Percentiles rank a stretch among this genome's conserved stretches.
Conservation (phyloP, 1,284 basidiomycete species). For the Sanguinoderma infundibulare region DNA sequence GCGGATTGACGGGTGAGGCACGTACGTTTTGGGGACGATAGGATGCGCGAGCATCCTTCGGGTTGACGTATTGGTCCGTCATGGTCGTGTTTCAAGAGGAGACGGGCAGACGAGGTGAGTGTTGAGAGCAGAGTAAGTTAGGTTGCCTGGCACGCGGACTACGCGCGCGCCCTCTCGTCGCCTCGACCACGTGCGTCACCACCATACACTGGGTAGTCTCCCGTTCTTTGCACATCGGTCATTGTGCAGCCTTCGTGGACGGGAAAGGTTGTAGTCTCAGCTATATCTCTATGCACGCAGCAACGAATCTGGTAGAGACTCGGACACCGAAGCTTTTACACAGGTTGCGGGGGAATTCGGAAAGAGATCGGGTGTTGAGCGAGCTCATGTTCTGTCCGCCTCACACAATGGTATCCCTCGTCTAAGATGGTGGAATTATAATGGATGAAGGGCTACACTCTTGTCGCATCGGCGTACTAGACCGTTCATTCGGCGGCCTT, state of each 20-base stretch:
- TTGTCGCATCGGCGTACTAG: conserved; percentile 8
- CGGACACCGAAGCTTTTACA: not conserved
- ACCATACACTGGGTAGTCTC: not conserved
- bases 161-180: not conserved
- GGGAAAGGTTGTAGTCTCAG: too few relatives aligned
- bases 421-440: conserved; percentile 3
- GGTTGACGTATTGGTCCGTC: conserved; percentile 41
- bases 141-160: too few relatives aligned
- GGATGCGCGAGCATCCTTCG: conserved; percentile 39
- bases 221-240: not conserved
- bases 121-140: conserved; percentile 1
- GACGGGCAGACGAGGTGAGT: not conserved
- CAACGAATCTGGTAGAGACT: too few relatives aligned
- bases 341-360: not conserved
- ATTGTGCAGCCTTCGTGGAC: too few relatives aligned
- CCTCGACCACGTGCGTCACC: not conserved
- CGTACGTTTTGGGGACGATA: conserved; percentile 47
- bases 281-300: too few relatives aligned
- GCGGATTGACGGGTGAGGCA: not conserved
- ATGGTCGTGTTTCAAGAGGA: conserved; percentile 21
- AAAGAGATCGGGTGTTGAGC: not conserved
- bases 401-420: conserved; percentile 2
- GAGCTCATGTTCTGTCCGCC: not conserved
- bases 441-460: conserved; percentile 21
- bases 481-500: conserved; percentile 31